Base-by-base conservation (phyloP, 1,139 yeast genomes). In the Debaryomyces udenii region DNA sequence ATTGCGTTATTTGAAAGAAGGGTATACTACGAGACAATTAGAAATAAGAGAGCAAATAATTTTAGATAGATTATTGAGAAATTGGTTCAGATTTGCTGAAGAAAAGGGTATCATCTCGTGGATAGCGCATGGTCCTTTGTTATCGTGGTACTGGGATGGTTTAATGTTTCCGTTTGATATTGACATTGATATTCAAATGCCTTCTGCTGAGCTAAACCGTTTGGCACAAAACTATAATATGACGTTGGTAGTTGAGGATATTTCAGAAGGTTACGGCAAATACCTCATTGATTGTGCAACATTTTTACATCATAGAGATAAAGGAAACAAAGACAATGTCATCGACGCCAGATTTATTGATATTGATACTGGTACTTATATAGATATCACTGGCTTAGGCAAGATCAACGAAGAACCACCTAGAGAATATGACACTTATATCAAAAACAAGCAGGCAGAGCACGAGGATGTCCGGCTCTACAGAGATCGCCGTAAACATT, bases 101-200 rank as follows among this genome's bases (percentile, higher is more conserved):
- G 68, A 61, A 44, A 64, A 63, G 43, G 70, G 69, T 10, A 61
- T 63, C 29, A 59, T 64, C 4, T 62, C 76, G n/a, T 74, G 79
- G 69, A 61, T 76, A 26, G 79, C 80, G 2, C 81, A 76, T 53
- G 81, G 81, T 5, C 70, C 80, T 1, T 57, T 76, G 34, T 58
- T 76, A 37, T 59, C 72, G 6, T 66, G 71, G 70, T 62, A 63
- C 41, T 65, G 70, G 70, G 61, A 66, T 48, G 71, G 71, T 3
- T 48, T 65, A 37, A 55, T 59, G 58, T 65, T 66, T 47, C 72
- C 72, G 4, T 66, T 61, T 52, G 71, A 66, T 51, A 55, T 57
- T 27, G 71, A 66, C 45, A 59, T 61, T 37, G 72, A 66, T 49
- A 62, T 66, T 24, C 72, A 66, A 50, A 66, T 66, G 69, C 70